Base-by-base conservation (phyloP, 2,329 filamentous ascomycete species). In the Trichoderma cornu-damae region DNA sequence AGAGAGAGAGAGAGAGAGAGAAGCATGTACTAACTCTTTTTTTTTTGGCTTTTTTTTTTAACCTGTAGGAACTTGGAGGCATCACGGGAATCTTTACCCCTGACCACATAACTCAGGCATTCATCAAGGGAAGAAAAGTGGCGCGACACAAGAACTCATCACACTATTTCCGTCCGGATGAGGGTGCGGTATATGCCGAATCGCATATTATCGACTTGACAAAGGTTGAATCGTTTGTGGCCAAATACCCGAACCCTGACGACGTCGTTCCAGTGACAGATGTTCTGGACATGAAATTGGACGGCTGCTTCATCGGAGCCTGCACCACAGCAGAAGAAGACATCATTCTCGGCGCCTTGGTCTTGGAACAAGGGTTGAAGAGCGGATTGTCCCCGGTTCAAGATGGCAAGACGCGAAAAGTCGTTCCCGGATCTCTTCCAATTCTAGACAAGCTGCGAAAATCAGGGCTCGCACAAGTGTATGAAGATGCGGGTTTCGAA, bases 261-360 rank as follows among this genome's bases (percentile, higher is more conserved):
- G 67, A 77, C 46, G 73, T 77, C 1, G 70, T 75, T 1, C 70
- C 73, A 0, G 70, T 76, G 2, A 60, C 60, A 0, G 67, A 72
- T 5, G 62, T 64, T 9, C 63, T 54, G 4, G 68, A 66, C 2
- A 70, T 67, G 56, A 20, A 61, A 8, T 62, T 77, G 1, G 73
- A 76, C 44, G 75, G 74, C 3, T 71, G 69, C 57, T 77, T 77
- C 61, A 76, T 77, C 26, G 75, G 75, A 2, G 75, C 75, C 4
- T 77, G 74, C 56, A 77, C 75, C 1, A 76, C 75, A 0, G 66
- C 74, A 0, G 72, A 75, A 57, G 74, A 76, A 61, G 74, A 77
- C 57, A 62, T 76, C 0, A 69, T 77, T 11, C 62, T 77, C 1
- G 73, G 61, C 0, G 73, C 69, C 1, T 62, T 77, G 1, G 72